Base-by-base conservation (phyloP, 805 yeast genomes). In the Starmerella vaccinii region DNA sequence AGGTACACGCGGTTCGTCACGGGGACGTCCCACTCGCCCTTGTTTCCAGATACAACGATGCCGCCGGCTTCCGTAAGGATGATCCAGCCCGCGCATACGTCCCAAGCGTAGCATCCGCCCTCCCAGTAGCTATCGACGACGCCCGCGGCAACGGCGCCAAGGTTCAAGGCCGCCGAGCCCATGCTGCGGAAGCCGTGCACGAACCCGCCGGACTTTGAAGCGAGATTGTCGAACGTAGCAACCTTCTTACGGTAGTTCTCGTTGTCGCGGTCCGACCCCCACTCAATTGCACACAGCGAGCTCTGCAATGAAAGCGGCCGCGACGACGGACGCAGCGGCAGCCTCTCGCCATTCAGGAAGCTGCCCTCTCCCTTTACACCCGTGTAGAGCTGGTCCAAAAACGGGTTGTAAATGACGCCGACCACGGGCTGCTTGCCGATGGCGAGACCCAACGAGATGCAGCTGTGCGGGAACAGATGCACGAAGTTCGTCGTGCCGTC, bases 81-180 rank as follows among this genome's bases (percentile, higher is more conserved):
- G 44, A 78, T 71, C 81, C 82, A 79, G 35, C 82, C 81, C 15
- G 83, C 84, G 61, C 82, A 77, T 1, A 79, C 82, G 60, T 80
- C 84, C 84, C 84, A 80, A 22, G 78, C 75, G 61, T 73, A 77
- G 60, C 81, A 77, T n/a, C 82, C 82, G 46, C 82, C 82, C 63
- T 78, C 82, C 82, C 84, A 80, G 63, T 80, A 80, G 4, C 77
- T 72, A 59, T 80, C 84, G 24, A 78, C 53, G 51, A 69, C 69
- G 5, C 84, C 84, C 3, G 75, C 68, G 1, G 84, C 82, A 5
- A 76, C 77, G 41, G 74, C 73, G 42, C 80, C 73, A 34, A 77
- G 63, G 59, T 78, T 78, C 73, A 79, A 71, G 5, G 84, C 84
- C 0, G 84, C 83, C 18, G 82, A 76, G 2, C 84, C 84, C 49